Percentiles rank a stretch among this genome's conserved stretches.
phyloP scores from a whole-genome alignment of 768 basidiomycete species.

The Boletus coccyginus region DNA sequence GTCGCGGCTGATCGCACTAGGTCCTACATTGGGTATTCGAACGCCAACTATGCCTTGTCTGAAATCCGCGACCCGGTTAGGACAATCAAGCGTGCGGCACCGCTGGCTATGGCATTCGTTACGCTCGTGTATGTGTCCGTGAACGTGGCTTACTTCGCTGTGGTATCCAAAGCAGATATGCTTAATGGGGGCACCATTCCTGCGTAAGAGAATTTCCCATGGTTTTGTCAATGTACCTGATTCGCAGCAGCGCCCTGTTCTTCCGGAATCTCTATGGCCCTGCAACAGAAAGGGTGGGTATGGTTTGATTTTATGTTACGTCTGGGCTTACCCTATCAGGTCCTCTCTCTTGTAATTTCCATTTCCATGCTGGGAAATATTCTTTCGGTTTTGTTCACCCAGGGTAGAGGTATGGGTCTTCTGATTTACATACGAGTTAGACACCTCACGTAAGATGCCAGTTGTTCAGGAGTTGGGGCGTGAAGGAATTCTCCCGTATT shows the following conservation, averaged over 20 bases:
- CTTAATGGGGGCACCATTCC: slow-evolving; percentile 60
- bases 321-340: slow-evolving; percentile 33
- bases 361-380: slow-evolving; percentile 65
- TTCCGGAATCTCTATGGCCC: slow-evolving; percentile 72
- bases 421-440: neutral
- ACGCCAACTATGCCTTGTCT: slow-evolving; percentile 72
- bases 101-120: slow-evolving; percentile 61
- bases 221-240: neutral
- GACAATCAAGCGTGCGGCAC: slow-evolving; percentile 69
- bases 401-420: slow-evolving; percentile 54
- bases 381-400: slow-evolving; percentile 59
- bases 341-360: slow-evolving; percentile 59
- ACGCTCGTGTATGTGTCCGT: slow-evolving; percentile 59
- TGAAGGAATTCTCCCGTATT: slow-evolving; percentile 65
- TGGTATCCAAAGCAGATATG: slow-evolving; percentile 68
- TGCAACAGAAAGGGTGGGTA: slow-evolving; percentile 52
- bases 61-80: slow-evolving; percentile 68
- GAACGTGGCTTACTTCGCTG: slow-evolving; percentile 74
- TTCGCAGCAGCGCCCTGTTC: slow-evolving; percentile 53
- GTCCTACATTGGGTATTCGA: slow-evolving; percentile 72
- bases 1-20: slow-evolving; percentile 30
- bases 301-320: neutral
- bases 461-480: slow-evolving; percentile 74
- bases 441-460: slow-evolving; percentile 23
- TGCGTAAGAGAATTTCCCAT: slow-evolving; percentile 45